Evolutionary conservation across 2,329 filamentous ascomycete species (phyloP), one percentile per base, ranked within the genome.

Genomic region (Xylariomycetidae sp.): DNA sequence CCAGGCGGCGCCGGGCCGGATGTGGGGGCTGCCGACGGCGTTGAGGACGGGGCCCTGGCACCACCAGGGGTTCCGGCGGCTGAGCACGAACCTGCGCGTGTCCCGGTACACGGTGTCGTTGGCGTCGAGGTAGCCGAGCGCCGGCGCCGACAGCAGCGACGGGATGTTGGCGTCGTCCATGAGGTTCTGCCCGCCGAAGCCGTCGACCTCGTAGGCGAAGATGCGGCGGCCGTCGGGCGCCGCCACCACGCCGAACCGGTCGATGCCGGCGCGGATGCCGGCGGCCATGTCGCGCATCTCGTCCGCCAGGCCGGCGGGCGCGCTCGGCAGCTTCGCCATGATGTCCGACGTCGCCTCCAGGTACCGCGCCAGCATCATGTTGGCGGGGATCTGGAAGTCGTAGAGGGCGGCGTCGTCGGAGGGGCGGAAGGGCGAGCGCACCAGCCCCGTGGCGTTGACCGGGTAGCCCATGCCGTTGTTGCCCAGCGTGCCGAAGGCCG

Each of bases 331-430:
- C 6, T 46, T 44, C 16, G 59, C 53, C 58, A 70, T 68, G 38
- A 74, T 63, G 43, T 58, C 37, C 52, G 67, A 49, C 48, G 69
- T 57, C 1, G 67, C 62, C 9, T 62, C 60, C 3, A 88, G 68
- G 47, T 78, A 83, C 15, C 71, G 63, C 19, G 79, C 68, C 44
- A 87, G 79, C 81, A 86, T 85, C 81, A 87, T 87, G 57, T 95
- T 96, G 19, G 84, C 80, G 0, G 90, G 90, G 48, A 95, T 85
- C 49, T 93, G 79, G 58, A 88, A 90, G 53, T 90, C 86, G 40
- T 87, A 80, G 24, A 85, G 83, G 1, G 84, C 86, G 10, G 86
- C 78, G 57, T 95, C 90, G 56, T 96, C 90, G 38, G 84, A 90
- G 0, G 89, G 90, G 1, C 90, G 75, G 66, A 95, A 95, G 19